phyloP scores from a whole-genome alignment of 345 rosid species.

The Corymbia maculata region DNA sequence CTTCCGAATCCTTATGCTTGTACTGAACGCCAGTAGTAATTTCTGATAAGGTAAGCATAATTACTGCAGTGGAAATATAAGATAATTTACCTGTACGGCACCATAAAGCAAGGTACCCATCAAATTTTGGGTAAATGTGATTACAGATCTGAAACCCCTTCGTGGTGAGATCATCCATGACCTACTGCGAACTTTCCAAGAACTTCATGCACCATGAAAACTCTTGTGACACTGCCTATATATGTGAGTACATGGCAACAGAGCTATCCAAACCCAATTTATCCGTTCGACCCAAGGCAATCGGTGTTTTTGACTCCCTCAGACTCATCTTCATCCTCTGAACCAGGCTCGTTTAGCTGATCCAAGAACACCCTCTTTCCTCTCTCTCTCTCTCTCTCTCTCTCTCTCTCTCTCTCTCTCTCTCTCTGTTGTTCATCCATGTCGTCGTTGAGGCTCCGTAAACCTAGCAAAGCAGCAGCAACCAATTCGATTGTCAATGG shows the following conservation, averaged over 20 bases:
- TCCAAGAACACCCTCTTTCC: neutral
- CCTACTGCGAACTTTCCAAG: neutral
- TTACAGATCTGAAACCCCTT: neutral
- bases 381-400: neutral
- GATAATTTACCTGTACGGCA: neutral
- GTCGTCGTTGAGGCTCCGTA: neutral
- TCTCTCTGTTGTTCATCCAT: neutral
- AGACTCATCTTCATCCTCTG: neutral
- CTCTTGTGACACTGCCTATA: neutral
- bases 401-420: neutral
- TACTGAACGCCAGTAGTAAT: neutral
- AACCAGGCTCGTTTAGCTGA: neutral
- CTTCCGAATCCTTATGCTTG: neutral
- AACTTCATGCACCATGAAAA: neutral
- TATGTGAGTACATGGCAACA: neutral
- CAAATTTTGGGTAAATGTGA: neutral
- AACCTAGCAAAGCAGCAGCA: neutral
- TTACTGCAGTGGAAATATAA: neutral
- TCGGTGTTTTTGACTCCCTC: neutral
- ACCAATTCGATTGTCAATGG: too few relatives aligned
- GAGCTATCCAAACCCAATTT: neutral
- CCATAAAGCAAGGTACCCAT: neutral
- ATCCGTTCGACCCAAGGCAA: neutral
- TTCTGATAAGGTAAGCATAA: neutral
- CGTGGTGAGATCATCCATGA: neutral